A percentile compares a stretch with the other conserved stretches of the same genome.
Conservation (phyloP, 176 grass and related monocot species). For the Bromus sterilis region DNA sequence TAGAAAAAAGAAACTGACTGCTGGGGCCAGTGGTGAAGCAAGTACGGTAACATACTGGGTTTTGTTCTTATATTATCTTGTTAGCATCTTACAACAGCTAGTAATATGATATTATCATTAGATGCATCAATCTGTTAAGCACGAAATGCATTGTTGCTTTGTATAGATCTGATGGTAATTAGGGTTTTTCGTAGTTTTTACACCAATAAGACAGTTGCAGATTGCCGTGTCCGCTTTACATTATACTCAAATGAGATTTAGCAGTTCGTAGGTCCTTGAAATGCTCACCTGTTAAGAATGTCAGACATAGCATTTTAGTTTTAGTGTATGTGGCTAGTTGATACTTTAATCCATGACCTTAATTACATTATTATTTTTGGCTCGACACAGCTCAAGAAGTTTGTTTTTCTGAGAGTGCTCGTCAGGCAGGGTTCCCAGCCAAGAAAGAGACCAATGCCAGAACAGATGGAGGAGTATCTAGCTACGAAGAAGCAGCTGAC, state of each 20-base stretch:
- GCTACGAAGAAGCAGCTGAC: background rate
- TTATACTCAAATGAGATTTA: no score
- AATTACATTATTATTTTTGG: background rate
- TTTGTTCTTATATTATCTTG: background rate
- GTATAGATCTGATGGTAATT: background rate
- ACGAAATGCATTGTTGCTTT: background rate
- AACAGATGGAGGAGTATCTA: background rate
- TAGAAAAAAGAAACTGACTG: background rate
- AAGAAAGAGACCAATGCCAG: background rate
- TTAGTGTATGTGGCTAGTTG: background rate
- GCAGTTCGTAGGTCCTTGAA: background rate
- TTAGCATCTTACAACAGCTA: background rate
- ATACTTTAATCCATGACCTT: background rate
- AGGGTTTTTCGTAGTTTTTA: background rate
- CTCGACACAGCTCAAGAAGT: background rate
- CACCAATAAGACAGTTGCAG: background rate
- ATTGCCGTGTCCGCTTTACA: background rate
- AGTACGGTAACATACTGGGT: background rate
- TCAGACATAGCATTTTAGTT: background rate
- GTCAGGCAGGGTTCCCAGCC: background rate
- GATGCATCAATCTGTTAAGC: background rate
- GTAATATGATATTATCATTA: background rate
- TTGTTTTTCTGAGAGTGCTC: background rate
- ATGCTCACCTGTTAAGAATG: background rate
- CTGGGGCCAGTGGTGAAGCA: background rate